Evolutionary conservation across 192 early-diverging fungal species (phyloP).

Genomic region (Coemansia sp.): DNA sequence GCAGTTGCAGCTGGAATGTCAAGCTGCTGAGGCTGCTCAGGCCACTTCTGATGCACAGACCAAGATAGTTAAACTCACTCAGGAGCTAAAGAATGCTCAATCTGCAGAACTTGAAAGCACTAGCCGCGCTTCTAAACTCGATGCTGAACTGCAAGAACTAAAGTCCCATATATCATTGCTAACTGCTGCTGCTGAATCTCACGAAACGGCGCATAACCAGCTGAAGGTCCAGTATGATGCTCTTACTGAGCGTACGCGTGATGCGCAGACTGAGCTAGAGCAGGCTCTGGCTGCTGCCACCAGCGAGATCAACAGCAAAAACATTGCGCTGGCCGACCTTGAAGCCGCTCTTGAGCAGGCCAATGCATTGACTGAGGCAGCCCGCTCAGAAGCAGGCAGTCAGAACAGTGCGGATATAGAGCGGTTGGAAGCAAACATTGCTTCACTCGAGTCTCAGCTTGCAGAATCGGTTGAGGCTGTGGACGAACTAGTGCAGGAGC

Average conservation of each 20-base stretch:
- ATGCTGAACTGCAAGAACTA: slow-evolving; percentile 2
- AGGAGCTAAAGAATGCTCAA: neutral
- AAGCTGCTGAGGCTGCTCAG: neutral
- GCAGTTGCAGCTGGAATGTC: neutral
- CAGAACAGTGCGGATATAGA: slow-evolving; percentile 8
- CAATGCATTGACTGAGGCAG: slow-evolving; percentile 15
- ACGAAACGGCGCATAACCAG: slow-evolving; percentile 7
- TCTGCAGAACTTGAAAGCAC: neutral
- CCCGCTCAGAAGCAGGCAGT: slow-evolving; percentile 9
- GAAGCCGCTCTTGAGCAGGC: slow-evolving; percentile 35
- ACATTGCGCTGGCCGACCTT: slow-evolving; percentile 18
- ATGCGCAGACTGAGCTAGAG: slow-evolving; percentile 32
- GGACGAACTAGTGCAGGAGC: slow-evolving; percentile 17
- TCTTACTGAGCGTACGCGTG: slow-evolving; percentile 12
- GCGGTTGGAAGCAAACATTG: neutral
- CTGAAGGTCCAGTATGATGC: slow-evolving; percentile 14
- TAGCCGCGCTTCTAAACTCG: neutral
- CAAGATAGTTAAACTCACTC: neutral
- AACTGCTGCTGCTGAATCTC: neutral
- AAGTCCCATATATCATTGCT: neutral
- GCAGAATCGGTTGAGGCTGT: slow-evolving; percentile 6
- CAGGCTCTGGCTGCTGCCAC: slow-evolving; percentile 18
- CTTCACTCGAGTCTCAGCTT: slow-evolving; percentile 8
- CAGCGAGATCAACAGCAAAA: slow-evolving; percentile 29
- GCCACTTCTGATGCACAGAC: neutral